phyloP scores from a whole-genome alignment of 257 asterid genomes.

The Solanum corneliomulleri region DNA sequence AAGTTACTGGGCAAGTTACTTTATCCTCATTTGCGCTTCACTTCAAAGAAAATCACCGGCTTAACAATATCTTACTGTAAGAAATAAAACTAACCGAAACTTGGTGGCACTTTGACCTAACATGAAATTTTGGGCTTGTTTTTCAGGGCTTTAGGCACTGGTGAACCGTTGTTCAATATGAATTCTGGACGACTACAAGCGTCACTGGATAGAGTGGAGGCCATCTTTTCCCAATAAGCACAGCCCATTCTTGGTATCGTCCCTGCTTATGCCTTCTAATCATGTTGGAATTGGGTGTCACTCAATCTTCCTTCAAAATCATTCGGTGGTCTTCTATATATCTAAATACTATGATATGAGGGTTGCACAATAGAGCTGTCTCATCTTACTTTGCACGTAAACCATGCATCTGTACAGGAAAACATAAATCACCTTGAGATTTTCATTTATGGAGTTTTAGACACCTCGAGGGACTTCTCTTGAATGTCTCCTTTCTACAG shows the following conservation, averaged over 20 bases:
- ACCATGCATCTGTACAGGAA: neutral
- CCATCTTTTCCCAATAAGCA: slow-evolving; percentile 47
- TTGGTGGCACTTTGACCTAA: neutral
- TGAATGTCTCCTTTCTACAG: neutral
- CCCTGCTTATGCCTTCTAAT: neutral
- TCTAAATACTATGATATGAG: neutral
- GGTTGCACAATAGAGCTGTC: neutral
- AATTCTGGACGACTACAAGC: slow-evolving; percentile 82
- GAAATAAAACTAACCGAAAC: neutral
- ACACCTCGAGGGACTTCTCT: neutral
- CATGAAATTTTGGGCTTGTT: neutral
- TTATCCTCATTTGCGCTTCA: neutral
- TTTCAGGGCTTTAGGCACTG: slow-evolving; percentile 72
- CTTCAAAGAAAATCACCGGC: neutral
- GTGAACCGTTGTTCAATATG: slow-evolving; percentile 81
- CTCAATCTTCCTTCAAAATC: neutral
- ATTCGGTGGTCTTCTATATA: neutral
- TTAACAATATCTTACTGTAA: neutral
- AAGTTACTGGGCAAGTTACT: slow-evolving; percentile 65
- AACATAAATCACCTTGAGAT: neutral
- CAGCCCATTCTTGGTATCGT: slow-evolving; percentile 9
- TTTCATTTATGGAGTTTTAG: neutral
- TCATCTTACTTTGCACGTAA: neutral
- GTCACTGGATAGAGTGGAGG: slow-evolving; percentile 90
- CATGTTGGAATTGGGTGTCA: neutral